These are phyloP conservation scores for Fusarium tuaranense DNA, from an alignment of 2,329 filamentous ascomycete species.

Conservation along the genomic window DNA sequence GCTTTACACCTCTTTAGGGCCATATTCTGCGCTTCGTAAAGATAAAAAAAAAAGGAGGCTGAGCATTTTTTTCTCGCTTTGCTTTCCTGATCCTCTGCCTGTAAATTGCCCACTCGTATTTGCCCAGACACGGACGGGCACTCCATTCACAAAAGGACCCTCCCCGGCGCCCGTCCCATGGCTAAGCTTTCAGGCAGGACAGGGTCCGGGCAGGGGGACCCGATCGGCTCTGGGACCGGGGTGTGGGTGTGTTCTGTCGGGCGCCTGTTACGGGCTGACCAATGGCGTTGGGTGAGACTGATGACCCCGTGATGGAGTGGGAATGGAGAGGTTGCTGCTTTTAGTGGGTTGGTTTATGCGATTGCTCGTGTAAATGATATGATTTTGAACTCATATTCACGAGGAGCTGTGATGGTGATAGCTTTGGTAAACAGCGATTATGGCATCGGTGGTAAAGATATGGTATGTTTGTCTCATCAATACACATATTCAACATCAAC, in stretches of 20 bases:
- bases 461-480: background rate
- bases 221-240: background rate
- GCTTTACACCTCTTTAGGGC: background rate
- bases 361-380: background rate
- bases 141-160: background rate
- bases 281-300: background rate
- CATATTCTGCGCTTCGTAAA: background rate
- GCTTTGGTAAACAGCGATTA: background rate
- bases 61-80: background rate
- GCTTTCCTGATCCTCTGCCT: background rate
- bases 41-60: background rate
- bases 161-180: background rate
- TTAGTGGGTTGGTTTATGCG: background rate
- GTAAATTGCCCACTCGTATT: conserved; percentile 7
- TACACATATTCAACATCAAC: background rate
- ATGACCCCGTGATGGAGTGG: background rate
- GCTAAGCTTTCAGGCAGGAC: conserved; percentile 3
- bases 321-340: background rate
- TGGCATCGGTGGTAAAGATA: background rate
- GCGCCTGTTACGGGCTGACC: background rate
- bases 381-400: background rate
- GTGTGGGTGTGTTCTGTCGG: background rate
- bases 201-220: background rate
- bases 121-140: background rate
- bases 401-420: background rate